Conservation (phyloP, 2,329 filamentous ascomycete genomes). For the Xylaria sp. region DNA sequence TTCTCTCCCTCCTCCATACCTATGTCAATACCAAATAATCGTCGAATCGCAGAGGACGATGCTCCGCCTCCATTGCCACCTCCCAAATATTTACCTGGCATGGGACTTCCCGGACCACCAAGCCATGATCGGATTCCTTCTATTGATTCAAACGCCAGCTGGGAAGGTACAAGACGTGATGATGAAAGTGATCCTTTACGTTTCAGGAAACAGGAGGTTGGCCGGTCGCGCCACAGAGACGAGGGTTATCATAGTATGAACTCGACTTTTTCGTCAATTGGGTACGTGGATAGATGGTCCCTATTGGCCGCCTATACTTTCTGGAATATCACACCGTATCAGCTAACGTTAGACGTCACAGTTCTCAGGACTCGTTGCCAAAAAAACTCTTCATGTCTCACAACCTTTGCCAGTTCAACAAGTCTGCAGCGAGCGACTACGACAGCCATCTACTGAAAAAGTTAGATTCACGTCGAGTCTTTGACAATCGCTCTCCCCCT, state of each 20-base stretch:
- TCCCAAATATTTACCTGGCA: slow-evolving; percentile 48
- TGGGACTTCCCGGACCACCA: slow-evolving; percentile 41
- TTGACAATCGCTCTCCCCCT: slow-evolving; percentile 59
- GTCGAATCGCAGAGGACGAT: slow-evolving; percentile 49
- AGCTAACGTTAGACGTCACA: slow-evolving; percentile 37
- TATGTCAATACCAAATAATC: slow-evolving; percentile 52
- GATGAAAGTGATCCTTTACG: slow-evolving; percentile 41
- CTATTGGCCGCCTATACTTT: neutral
- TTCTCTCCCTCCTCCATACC: slow-evolving; percentile 51
- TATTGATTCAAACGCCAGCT: slow-evolving; percentile 48
- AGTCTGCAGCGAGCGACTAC: slow-evolving; percentile 56
- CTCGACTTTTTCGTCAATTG: slow-evolving; percentile 47
- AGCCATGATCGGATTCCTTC: slow-evolving; percentile 47
- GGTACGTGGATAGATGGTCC: slow-evolving; percentile 38
- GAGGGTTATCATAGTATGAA: slow-evolving; percentile 51
- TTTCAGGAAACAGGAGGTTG: slow-evolving; percentile 39
- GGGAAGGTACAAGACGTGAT: slow-evolving; percentile 46
- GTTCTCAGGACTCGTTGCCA: slow-evolving; percentile 57
- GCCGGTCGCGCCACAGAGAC: slow-evolving; percentile 45
- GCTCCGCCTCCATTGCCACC: slow-evolving; percentile 54
- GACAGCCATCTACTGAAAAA: slow-evolving; percentile 66
- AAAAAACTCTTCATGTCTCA: slow-evolving; percentile 63
- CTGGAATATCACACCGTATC: slow-evolving; percentile 2
- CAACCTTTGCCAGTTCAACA: slow-evolving; percentile 60
- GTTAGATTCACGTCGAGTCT: slow-evolving; percentile 60